A percentile compares a stretch with the other conserved stretches of the same genome.
These are phyloP conservation scores for Mesembryanthemum crystallinum DNA, from an alignment of 148 eudicot species.

Conservation along the genomic window DNA sequence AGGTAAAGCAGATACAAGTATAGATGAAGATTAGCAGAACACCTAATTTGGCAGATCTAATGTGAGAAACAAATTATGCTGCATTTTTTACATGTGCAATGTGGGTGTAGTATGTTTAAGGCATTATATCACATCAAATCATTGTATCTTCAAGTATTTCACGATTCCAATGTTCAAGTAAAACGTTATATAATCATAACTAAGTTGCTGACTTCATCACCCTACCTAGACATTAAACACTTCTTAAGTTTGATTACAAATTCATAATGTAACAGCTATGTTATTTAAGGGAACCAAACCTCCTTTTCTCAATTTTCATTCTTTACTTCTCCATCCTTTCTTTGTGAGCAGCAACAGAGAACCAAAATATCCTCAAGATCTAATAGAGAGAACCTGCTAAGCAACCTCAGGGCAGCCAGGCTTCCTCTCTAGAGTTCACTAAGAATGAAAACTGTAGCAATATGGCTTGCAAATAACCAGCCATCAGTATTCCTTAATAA, in stretches of 20 bases:
- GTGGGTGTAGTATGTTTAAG: too few relatives aligned
- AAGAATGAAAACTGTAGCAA: not conserved
- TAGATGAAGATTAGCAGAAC: not conserved
- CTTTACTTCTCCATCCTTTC: not conserved
- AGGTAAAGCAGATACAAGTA: not conserved
- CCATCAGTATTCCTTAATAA: not conserved
- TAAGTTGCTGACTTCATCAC: not conserved
- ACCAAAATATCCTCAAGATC: too few relatives aligned
- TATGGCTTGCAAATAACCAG: not conserved
- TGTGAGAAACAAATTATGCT: not conserved
- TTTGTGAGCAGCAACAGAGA: not conserved
- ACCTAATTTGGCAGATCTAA: not conserved
- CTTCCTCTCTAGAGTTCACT: not conserved
- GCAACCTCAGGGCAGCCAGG: not conserved
- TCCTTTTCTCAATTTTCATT: not conserved
- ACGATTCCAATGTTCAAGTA: not conserved
- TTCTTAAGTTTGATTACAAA: not conserved
- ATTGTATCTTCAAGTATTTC: too few relatives aligned
- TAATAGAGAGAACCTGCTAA: not conserved
- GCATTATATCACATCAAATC: too few relatives aligned
- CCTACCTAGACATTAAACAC: not conserved
- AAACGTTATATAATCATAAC: not conserved
- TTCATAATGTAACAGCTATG: not conserved
- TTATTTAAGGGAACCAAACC: not conserved
- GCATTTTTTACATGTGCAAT: not conserved